A percentile compares a stretch with the other conserved stretches of the same genome.
Conservation (phyloP, 495 filamentous ascomycete genomes). For the Penicillium egyptiacum region DNA sequence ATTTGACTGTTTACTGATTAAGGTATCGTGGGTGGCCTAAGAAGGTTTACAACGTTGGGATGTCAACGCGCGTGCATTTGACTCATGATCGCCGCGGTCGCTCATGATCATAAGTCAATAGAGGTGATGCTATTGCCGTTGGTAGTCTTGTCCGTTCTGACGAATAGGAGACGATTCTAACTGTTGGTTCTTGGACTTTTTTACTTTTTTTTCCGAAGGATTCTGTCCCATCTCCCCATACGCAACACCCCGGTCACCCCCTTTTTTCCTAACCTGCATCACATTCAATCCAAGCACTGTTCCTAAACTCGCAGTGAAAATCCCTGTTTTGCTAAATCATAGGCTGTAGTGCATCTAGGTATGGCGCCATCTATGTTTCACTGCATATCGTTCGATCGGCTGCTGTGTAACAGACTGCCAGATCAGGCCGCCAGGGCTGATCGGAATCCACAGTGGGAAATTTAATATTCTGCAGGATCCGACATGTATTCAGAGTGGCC, state of each 20-base stretch:
- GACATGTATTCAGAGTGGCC: neutral
- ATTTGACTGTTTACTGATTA: neutral
- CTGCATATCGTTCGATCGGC: neutral
- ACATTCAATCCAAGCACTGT: neutral
- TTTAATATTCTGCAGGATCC: neutral
- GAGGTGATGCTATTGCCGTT: neutral
- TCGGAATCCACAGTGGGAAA: neutral
- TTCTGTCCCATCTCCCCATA: constrained; percentile 4
- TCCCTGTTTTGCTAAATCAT: neutral
- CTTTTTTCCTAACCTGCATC: neutral
- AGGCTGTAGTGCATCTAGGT: neutral
- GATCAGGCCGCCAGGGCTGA: constrained; percentile 1
- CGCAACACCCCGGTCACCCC: constrained; percentile 4
- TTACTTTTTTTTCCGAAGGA: neutral
- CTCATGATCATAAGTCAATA: neutral
- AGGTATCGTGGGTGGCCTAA: neutral
- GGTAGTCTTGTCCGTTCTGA: neutral
- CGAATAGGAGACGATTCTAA: neutral
- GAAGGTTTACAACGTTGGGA: neutral
- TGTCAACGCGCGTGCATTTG: neutral
- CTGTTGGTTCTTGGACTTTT: constrained; percentile 9
- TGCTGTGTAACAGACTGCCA: neutral
- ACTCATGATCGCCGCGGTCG: constrained; percentile 11
- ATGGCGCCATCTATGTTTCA: neutral
- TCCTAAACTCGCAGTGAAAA: neutral